These are phyloP conservation scores for Coemansia sp. DNA, from an alignment of 192 early-diverging fungal species.

Conservation along the genomic window DNA sequence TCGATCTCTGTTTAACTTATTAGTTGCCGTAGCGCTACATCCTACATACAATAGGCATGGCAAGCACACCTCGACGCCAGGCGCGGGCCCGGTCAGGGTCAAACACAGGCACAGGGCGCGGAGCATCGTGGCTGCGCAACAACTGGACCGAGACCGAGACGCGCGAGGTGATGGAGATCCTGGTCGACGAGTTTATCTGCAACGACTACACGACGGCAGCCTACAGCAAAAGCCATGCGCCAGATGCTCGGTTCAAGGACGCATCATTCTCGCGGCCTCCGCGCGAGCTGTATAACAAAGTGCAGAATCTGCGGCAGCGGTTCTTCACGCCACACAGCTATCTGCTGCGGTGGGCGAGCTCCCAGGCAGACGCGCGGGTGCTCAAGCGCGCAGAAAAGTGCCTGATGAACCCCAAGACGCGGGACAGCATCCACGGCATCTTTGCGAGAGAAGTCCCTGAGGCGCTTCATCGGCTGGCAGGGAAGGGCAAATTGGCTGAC, in stretches of 20 bases:
- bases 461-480: conserved; percentile 6
- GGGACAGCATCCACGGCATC: conserved; percentile 47
- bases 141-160: conserved; percentile 53
- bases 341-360: conserved; percentile 45
- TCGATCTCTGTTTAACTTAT: no score
- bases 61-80: conserved; percentile 1
- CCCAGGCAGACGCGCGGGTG: conserved; percentile 22
- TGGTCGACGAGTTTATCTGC: conserved; percentile 41
- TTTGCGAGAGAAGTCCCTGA: conserved; percentile 24
- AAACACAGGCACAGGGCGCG: conserved; percentile 11
- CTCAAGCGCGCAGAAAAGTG: conserved; percentile 33
- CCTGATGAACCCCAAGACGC: conserved; percentile 44
- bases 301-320: conserved; percentile 47
- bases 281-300: conserved; percentile 53
- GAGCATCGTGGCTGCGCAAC: conserved; percentile 49
- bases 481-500: not conserved
- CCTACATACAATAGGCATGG: not conserved
- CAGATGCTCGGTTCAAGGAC: conserved; percentile 29
- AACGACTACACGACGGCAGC: conserved; percentile 27
- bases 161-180: conserved; percentile 51
- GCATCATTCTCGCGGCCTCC: conserved; percentile 30
- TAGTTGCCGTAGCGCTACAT: no score
- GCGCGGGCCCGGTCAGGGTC: not conserved
- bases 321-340: conserved; percentile 53
- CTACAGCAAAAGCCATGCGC: conserved; percentile 44